Percentiles rank a stretch among this genome's conserved stretches.
Conservation (phyloP, 2,329 filamentous ascomycete species). For the Penicillium sp. region DNA sequence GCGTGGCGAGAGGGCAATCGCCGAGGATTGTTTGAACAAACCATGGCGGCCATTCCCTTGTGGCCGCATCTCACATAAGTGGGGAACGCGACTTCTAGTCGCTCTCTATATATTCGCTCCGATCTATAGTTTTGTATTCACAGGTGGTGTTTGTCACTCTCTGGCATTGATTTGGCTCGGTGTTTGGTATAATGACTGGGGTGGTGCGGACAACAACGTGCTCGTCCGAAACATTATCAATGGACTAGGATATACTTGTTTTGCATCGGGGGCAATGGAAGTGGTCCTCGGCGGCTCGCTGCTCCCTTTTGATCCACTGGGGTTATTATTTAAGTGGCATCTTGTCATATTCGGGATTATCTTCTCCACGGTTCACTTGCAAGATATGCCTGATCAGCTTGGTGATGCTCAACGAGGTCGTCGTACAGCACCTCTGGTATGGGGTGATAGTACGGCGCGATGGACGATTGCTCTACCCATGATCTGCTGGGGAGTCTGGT, state of each 20-base stretch:
- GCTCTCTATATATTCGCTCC: not conserved
- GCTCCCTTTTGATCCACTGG: not conserved
- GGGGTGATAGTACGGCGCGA: slow-evolving; percentile 6
- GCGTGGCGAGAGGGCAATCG: slow-evolving; percentile 31
- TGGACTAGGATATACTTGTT: slow-evolving; percentile 30
- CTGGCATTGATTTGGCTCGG: slow-evolving; percentile 6
- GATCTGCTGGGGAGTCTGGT: not conserved
- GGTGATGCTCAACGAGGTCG: slow-evolving; percentile 27
- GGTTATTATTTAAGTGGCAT: slow-evolving; percentile 1
- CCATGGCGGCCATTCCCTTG: slow-evolving; percentile 36
- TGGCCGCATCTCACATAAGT: slow-evolving; percentile 18
- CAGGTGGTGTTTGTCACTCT: slow-evolving; percentile 11
- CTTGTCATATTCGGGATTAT: slow-evolving; percentile 25
- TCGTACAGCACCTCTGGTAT: slow-evolving; percentile 17
- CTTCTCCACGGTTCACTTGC: slow-evolving; percentile 39
- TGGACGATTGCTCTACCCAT: slow-evolving; percentile 7
- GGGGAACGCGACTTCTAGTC: slow-evolving; percentile 18
- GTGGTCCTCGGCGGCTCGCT: slow-evolving; percentile 15
- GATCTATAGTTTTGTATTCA: not conserved
- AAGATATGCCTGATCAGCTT: slow-evolving; percentile 39
- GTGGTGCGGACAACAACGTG: slow-evolving; percentile 28
- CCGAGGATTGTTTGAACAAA: slow-evolving; percentile 46
- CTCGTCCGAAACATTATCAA: slow-evolving; percentile 34
- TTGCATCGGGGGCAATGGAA: slow-evolving; percentile 29
- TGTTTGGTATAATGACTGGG: slow-evolving; percentile 21